Base-by-base conservation (phyloP, 2,329 filamentous ascomycete species). In the Xylariales sp. region DNA sequence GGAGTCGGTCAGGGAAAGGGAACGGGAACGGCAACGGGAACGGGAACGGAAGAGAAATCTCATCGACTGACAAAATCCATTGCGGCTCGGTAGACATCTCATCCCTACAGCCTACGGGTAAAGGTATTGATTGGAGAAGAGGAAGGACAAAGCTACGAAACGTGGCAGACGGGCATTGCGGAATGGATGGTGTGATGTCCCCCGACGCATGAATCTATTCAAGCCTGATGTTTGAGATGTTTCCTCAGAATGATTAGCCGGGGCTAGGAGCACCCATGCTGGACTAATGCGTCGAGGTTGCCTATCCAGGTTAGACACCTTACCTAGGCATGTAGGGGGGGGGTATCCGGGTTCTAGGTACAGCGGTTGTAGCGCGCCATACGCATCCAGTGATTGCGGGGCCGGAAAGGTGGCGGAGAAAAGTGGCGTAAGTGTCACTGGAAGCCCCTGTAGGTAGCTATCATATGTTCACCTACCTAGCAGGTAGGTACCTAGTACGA, bases 1-100 rank as follows among this genome's bases (percentile, higher is more conserved):
- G 3, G 5, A 10, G 39, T 43, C 39, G 12, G 10, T 55, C 55
- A n/a, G 12, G 18, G 9, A 39, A 3, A 16, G 39, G 6, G 16
- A 43, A 36, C 30, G 18, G 34, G 48, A 57, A 39, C 7, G 30
- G 6, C 34, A 41, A 16, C 3, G 3, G 18, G 18, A 46, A 30
- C 41, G 16, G 10, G 57, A 50, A 23, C 23, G 12, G n/a, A 18
- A 14, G 39, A 32, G 5, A 12, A 14, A 45, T 12, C 34, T 49
- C 41, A 41, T 49, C 34, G 32, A 79, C 85, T 81, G 71, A 88
- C 86, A 81, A 88, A 88, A 79, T 88, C 86, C 86, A 88, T 88
- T 76, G 76, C 79, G 79, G 78, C 78, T 73, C 76, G 76, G 78
- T 78, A 80, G 79, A 80, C 84, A 86, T 86, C 76, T 81, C 85